phyloP scores from a whole-genome alignment of 805 yeast species.

The Pichia cephalocereana region DNA sequence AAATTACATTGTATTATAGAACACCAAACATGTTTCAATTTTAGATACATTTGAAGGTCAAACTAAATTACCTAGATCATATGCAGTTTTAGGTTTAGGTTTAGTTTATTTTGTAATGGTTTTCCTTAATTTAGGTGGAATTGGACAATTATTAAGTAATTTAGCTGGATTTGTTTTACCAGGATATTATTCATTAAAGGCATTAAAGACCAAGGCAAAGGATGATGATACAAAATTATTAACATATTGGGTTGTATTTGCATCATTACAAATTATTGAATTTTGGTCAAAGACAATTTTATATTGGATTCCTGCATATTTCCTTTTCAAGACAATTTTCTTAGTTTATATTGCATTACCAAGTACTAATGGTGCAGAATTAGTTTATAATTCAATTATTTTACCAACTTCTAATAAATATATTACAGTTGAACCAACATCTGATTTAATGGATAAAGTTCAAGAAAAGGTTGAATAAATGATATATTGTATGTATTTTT shows the following conservation, averaged over 20 bases:
- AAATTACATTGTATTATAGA: slow-evolving; percentile 8
- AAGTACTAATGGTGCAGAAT: slow-evolving; percentile 73
- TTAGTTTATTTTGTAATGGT: slow-evolving; percentile 65
- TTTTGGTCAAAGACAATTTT: slow-evolving; percentile 92
- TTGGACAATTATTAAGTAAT: slow-evolving; percentile 91
- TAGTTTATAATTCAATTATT: slow-evolving; percentile 56
- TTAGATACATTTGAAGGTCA: slow-evolving; percentile 34
- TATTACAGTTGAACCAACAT: slow-evolving; percentile 26
- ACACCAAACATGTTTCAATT: slow-evolving; percentile 17
- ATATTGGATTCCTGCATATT: slow-evolving; percentile 96
- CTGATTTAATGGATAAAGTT: slow-evolving; percentile 34
- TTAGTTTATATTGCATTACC: slow-evolving; percentile 87
- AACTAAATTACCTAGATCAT: slow-evolving; percentile 69
- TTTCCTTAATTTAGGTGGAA: slow-evolving; percentile 85
- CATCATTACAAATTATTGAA: slow-evolving; percentile 82
- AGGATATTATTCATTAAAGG: slow-evolving; percentile 77
- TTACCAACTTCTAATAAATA: slow-evolving; percentile 52
- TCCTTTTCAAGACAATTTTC: slow-evolving; percentile 82
- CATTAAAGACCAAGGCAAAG: slow-evolving; percentile 61
- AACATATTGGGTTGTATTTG: slow-evolving; percentile 98
- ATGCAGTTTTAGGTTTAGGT: slow-evolving; percentile 60
- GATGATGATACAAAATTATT: slow-evolving; percentile 81
- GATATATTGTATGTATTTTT: background rate
- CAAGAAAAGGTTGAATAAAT: slow-evolving; percentile 35
- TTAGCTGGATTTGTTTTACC: slow-evolving; percentile 87